Conservation (phyloP, 2,329 filamentous ascomycete species). For the Metarhizium rileyi region DNA sequence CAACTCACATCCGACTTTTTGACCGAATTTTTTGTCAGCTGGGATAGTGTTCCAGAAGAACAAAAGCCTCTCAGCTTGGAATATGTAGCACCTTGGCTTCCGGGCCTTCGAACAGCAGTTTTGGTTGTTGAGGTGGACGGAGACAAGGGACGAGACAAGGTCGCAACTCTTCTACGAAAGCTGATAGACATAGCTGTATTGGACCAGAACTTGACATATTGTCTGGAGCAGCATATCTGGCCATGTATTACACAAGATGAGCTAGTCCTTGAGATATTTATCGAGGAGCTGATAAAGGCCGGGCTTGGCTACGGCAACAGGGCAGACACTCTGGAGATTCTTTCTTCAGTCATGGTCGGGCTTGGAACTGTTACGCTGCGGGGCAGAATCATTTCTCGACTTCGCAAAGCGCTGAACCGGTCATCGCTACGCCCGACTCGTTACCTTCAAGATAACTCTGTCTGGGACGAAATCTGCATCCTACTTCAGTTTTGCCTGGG, state of each 20-base stretch:
- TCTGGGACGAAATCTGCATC: constrained; percentile 61
- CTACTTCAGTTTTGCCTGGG: constrained; percentile 56
- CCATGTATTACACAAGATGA: constrained; percentile 56
- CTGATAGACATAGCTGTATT: constrained; percentile 55
- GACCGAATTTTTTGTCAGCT: constrained; percentile 64
- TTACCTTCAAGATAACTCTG: constrained; percentile 54
- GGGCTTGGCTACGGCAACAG: constrained; percentile 47
- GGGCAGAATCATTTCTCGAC: constrained; percentile 53
- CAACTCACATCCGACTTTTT: constrained; percentile 60
- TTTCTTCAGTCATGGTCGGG: constrained; percentile 53
- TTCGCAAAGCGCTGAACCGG: constrained; percentile 57
- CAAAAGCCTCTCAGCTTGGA: constrained; percentile 57
- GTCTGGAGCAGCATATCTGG: constrained; percentile 58
- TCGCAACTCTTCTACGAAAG: constrained; percentile 53
- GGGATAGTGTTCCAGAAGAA: constrained; percentile 59
- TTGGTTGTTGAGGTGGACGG: constrained; percentile 50
- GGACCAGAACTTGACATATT: constrained; percentile 48
- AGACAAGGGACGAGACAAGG: constrained; percentile 57
- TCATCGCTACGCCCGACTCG: constrained; percentile 58
- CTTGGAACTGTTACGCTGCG: constrained; percentile 57
- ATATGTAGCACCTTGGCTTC: constrained; percentile 62
- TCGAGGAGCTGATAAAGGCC: constrained; percentile 58
- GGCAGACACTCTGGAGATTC: constrained; percentile 48
- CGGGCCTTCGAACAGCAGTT: constrained; percentile 49
- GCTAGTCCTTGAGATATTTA: constrained; percentile 53